Evolutionary conservation across 129 eudicot genomes (phyloP).

Genomic region (Pulicaria dysenterica): DNA sequence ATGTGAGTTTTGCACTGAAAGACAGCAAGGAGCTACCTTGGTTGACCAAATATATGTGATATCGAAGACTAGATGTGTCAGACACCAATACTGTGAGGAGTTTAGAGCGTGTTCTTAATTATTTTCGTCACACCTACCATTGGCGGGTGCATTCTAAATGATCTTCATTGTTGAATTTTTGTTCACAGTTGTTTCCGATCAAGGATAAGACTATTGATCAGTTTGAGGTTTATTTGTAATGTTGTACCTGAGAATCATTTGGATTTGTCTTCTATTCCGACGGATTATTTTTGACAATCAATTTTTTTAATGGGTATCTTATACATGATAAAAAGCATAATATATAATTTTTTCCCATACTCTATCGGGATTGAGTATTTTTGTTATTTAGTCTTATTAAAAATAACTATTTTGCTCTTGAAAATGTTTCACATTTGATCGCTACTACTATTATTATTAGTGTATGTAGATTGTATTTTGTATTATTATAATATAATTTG

Average conservation of each 20-base stretch:
- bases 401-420: too few relatives aligned
- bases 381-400: too few relatives aligned
- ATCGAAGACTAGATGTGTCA: conserved; percentile 14
- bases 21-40: conserved; percentile 89
- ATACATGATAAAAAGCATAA: too few relatives aligned
- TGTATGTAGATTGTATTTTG: too few relatives aligned
- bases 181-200: conserved; percentile 9
- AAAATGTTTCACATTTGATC: too few relatives aligned
- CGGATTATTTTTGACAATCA: conserved; percentile 26
- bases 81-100: background rate
- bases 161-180: conserved; percentile 30
- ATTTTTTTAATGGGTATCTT: background rate
- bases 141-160: conserved; percentile 21
- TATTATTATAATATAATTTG: too few relatives aligned
- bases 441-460: too few relatives aligned
- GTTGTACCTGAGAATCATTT: conserved; percentile 32
- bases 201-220: conserved; percentile 8
- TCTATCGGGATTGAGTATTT: too few relatives aligned
- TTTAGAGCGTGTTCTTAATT: background rate
- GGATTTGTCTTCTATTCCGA: conserved; percentile 16
- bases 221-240: conserved; percentile 19
- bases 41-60: conserved; percentile 80
- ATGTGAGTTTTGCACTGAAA: conserved; percentile 90
- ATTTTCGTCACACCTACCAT: conserved; percentile 17
- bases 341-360: too few relatives aligned